Conservation (phyloP, 2,329 filamentous ascomycete species). For the Aspergillus sergii region DNA sequence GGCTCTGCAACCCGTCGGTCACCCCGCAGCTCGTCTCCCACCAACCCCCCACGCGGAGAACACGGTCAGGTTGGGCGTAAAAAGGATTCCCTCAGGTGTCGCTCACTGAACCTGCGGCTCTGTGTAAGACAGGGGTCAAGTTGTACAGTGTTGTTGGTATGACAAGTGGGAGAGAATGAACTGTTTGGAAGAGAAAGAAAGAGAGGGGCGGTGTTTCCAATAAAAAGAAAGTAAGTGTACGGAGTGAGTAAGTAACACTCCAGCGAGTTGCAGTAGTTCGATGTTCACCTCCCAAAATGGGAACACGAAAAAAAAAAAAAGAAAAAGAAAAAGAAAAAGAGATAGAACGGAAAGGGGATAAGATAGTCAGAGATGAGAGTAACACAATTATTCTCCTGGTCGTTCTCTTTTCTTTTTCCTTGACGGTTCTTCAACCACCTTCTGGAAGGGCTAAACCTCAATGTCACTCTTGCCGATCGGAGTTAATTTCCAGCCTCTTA, state of each 20-base stretch:
- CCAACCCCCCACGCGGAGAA: slow-evolving; percentile 18
- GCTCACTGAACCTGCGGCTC: slow-evolving; percentile 13
- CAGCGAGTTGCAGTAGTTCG: not conserved
- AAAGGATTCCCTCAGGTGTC: not conserved
- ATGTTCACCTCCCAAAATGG: not conserved
- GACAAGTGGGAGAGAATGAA: not conserved
- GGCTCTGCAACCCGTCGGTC: slow-evolving; percentile 21
- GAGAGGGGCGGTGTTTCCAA: not conserved
- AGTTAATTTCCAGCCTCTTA: not conserved
- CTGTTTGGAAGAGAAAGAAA: not conserved
- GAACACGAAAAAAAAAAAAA: not conserved
- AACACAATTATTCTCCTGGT: not conserved
- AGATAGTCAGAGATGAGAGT: not conserved
- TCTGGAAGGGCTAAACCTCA: not conserved
- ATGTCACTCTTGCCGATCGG: not conserved
- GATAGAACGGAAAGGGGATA: not conserved
- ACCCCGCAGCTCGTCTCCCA: slow-evolving; percentile 24
- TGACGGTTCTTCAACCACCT: not conserved
- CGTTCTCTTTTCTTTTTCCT: not conserved
- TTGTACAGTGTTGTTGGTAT: not conserved
- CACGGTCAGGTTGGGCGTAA: slow-evolving; percentile 1
- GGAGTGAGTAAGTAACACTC: not conserved
- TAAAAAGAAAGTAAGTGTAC: not conserved
- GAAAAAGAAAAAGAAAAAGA: not conserved
- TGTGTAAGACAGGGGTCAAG: not conserved